Evolutionary conservation across 2,329 filamentous ascomycete genomes (phyloP).

Genomic region (Leptographium galeiforme): DNA sequence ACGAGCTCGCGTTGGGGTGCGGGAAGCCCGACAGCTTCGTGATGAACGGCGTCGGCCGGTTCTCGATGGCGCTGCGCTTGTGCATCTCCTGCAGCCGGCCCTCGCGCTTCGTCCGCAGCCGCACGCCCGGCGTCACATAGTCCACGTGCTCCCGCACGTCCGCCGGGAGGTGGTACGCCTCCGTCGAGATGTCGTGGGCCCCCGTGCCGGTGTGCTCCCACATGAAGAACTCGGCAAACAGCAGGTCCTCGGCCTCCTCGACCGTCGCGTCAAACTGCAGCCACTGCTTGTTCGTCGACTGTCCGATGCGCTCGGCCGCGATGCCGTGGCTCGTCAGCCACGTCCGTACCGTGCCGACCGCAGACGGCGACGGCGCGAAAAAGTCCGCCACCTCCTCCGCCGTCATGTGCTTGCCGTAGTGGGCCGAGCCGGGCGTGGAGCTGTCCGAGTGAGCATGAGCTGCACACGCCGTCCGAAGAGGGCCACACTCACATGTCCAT

Average conservation of each 20-base stretch:
- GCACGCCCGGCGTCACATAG: slow-evolving; percentile 41
- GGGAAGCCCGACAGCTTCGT: slow-evolving; percentile 6
- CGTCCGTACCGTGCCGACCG: slow-evolving; percentile 16
- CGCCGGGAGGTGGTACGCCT: slow-evolving; percentile 27
- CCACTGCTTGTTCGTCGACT: slow-evolving; percentile 10
- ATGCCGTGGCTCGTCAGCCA: slow-evolving; percentile 20
- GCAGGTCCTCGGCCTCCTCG: slow-evolving; percentile 9
- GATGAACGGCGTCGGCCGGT: neutral
- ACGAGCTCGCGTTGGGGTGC: slow-evolving; percentile 5
- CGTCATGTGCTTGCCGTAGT: slow-evolving; percentile 24
- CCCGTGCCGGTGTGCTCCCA: slow-evolving; percentile 2
- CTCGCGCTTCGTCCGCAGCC: slow-evolving; percentile 18
- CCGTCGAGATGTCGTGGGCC: slow-evolving; percentile 2
- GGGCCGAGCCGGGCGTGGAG: slow-evolving; percentile 13
- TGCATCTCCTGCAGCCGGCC: neutral
- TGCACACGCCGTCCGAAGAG: neutral
- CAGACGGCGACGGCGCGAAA: slow-evolving; percentile 21
- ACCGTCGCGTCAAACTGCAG: slow-evolving; percentile 12
- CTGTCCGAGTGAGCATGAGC: neutral
- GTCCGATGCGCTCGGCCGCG: slow-evolving; percentile 2
- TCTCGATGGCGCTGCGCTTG: neutral
- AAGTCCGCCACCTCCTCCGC: slow-evolving; percentile 20
- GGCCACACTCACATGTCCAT: slow-evolving; percentile 15
- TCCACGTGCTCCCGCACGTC: slow-evolving; percentile 34
- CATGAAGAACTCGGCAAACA: slow-evolving; percentile 4